These are phyloP conservation scores for Kwoniella pini DNA, from an alignment of 768 basidiomycete genomes.

Conservation along the genomic window DNA sequence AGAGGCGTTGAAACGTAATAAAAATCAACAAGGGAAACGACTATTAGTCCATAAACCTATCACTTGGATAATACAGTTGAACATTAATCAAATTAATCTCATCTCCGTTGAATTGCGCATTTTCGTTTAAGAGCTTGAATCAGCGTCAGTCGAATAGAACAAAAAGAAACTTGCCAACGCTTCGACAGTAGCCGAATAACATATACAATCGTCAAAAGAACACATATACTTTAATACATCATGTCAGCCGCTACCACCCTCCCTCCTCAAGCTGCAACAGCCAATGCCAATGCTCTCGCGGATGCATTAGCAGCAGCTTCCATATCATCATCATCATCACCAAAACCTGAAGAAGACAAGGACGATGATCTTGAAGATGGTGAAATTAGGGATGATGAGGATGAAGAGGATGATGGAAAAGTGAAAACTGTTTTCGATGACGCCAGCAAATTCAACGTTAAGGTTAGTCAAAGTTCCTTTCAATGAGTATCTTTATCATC, in stretches of 20 bases:
- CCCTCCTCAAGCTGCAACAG: conserved; percentile 33
- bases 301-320: conserved; percentile 37
- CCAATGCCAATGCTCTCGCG: conserved; percentile 28
- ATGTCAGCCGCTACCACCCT: conserved; percentile 25
- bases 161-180: no score
- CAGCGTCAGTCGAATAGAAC: no score
- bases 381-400: conserved; percentile 72
- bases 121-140: no score
- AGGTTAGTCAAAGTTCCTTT: conserved; percentile 61
- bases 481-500: neutral
- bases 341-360: conserved; percentile 25
- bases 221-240: no score
- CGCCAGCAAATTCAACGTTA: conserved; percentile 91
- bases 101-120: no score
- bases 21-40: no score
- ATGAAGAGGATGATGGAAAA: conserved; percentile 53
- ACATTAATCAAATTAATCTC: no score
- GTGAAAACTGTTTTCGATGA: conserved; percentile 93
- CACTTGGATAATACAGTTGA: no score
- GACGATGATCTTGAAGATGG: conserved; percentile 64
- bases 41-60: no score
- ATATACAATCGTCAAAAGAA: no score
- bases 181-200: no score
- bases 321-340: conserved; percentile 36
- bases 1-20: no score